Conservation (phyloP, 257 asterid genomes). For the Nicotiana otophora region DNA sequence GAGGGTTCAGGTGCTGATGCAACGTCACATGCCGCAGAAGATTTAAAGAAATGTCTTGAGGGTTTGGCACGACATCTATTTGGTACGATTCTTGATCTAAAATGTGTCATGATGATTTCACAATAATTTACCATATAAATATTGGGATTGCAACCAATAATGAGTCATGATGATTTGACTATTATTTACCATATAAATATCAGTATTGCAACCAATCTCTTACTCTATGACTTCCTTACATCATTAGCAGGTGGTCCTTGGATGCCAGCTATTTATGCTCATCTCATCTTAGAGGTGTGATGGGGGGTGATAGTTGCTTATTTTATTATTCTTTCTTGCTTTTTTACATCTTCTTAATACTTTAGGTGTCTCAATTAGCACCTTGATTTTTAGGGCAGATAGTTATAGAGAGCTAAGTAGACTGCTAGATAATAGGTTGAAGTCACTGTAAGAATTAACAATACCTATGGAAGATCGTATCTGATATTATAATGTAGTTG, state of each 20-base stretch:
- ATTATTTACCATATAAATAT: not conserved
- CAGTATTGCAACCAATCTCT: not conserved
- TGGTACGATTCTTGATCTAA: slow-evolving; percentile 32
- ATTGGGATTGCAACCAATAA: not conserved
- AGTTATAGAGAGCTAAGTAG: not conserved
- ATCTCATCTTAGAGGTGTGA: not conserved
- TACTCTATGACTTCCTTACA: not conserved
- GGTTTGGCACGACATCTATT: slow-evolving; percentile 82
- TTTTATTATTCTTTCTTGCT: not conserved
- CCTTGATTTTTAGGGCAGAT: not conserved
- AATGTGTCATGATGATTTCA: not conserved
- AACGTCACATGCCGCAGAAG: slow-evolving; percentile 77
- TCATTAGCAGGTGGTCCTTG: not conserved
- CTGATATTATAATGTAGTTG: not conserved
- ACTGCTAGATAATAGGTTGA: not conserved
- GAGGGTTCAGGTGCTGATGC: slow-evolving; percentile 67
- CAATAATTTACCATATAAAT: not conserved
- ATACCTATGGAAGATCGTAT: not conserved
- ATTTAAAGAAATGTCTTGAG: slow-evolving; percentile 91
- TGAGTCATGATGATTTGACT: not conserved
- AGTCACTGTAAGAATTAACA: not conserved
- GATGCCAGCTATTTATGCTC: not conserved
- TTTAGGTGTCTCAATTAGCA: not conserved
- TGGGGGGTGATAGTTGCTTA: not conserved
- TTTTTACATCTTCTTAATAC: not conserved